Conservation (phyloP, 768 basidiomycete species). For the Leccinum olivaceopallidum region DNA sequence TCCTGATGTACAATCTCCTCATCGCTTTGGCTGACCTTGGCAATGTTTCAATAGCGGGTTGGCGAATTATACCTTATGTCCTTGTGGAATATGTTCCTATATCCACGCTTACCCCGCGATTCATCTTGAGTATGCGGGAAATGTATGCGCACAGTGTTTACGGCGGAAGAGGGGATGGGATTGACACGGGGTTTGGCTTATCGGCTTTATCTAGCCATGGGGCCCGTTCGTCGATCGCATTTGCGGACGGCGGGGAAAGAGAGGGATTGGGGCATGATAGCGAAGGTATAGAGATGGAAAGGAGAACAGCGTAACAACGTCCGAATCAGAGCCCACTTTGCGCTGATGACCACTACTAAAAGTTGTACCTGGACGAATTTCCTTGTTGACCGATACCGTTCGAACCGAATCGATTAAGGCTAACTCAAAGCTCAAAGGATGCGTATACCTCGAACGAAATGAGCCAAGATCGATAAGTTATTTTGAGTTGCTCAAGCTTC, state of each 20-base stretch:
- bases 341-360: too few species aligned
- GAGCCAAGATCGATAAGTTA: too few species aligned
- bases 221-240: background rate
- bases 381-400: too few species aligned
- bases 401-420: too few species aligned
- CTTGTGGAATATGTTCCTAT: background rate
- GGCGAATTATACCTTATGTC: fast-evolving
- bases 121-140: background rate
- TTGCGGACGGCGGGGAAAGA: too few species aligned
- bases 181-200: background rate
- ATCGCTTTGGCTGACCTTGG: background rate
- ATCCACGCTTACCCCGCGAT: background rate
- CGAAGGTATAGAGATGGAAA: background rate
- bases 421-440: too few species aligned
- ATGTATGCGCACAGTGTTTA: background rate
- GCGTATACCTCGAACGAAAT: too few species aligned
- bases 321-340: too few species aligned
- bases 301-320: too few species aligned
- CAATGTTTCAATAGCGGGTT: fast-evolving
- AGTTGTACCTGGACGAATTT: too few species aligned
- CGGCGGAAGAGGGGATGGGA: background rate
- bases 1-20: background rate
- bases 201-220: background rate
- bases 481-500: too few species aligned
- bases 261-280: background rate